A percentile compares a stretch with the other conserved stretches of the same genome.
Conservation (phyloP, 768 basidiomycete species). For the Nidula microcarpa region DNA sequence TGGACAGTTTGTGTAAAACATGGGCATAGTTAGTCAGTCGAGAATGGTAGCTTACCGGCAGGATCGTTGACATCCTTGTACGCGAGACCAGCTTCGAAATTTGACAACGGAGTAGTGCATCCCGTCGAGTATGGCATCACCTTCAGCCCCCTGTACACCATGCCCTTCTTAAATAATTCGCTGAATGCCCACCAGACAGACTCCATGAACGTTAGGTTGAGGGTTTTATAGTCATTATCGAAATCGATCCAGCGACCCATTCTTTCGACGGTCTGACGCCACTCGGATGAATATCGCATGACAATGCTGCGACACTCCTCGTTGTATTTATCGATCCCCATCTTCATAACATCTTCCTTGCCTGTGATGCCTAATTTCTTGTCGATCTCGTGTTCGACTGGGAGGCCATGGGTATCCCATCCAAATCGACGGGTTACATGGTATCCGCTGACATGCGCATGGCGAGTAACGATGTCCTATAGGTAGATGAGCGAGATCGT, state of each 20-base stretch:
- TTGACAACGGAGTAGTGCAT: slow-evolving; percentile 92
- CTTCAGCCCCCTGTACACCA: slow-evolving; percentile 89
- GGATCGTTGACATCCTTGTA: slow-evolving; percentile 95
- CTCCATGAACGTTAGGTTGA: slow-evolving; percentile 94
- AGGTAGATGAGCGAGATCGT: slow-evolving; percentile 5
- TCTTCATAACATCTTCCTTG: slow-evolving; percentile 87
- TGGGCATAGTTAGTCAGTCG: background rate
- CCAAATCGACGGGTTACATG: slow-evolving; percentile 94
- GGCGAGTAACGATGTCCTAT: slow-evolving; percentile 96
- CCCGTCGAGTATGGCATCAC: slow-evolving; percentile 99
- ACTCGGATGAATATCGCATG: slow-evolving; percentile 94
- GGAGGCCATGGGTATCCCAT: slow-evolving; percentile 98
- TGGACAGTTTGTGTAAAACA: slow-evolving; percentile 16
- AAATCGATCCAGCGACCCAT: slow-evolving; percentile 99
- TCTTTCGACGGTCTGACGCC: slow-evolving; percentile 92
- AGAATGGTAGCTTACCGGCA: slow-evolving; percentile 50
- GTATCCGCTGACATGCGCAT: slow-evolving; percentile 89
- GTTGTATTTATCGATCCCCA: slow-evolving; percentile 98
- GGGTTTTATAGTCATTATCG: slow-evolving; percentile 98
- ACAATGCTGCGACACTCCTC: slow-evolving; percentile 95
- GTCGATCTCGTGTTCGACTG: slow-evolving; percentile 99
- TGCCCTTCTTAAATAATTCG: slow-evolving; percentile 85
- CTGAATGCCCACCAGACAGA: slow-evolving; percentile 99
- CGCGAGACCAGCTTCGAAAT: slow-evolving; percentile 92
- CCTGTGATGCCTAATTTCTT: slow-evolving; percentile 91